phyloP scores from a whole-genome alignment of 495 filamentous ascomycete species.

The Penicillium bovifimosum region DNA sequence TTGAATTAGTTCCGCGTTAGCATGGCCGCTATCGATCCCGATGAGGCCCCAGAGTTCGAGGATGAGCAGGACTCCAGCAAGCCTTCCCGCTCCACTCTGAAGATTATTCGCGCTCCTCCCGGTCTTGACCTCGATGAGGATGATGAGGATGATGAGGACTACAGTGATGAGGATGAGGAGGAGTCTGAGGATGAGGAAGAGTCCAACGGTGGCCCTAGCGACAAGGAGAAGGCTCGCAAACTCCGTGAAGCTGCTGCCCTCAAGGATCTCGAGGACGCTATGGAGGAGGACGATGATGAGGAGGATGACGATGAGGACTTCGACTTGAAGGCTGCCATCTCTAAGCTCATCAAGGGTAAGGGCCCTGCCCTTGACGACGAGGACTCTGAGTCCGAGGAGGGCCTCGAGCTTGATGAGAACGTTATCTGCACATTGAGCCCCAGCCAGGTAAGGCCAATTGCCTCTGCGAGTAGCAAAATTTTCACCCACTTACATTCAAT shows the following conservation, averaged over 20 bases:
- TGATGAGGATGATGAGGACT: constrained; percentile 56
- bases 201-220: constrained; percentile 81
- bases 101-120: constrained; percentile 68
- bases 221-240: constrained; percentile 82
- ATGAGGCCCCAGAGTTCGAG: constrained; percentile 61
- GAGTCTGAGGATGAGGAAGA: constrained; percentile 65
- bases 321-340: constrained; percentile 55
- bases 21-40: constrained; percentile 97
- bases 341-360: constrained; percentile 73
- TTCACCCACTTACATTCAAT: constrained; percentile 11
- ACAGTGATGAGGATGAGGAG: constrained; percentile 53
- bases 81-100: constrained; percentile 75
- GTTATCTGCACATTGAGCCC: constrained; percentile 94
- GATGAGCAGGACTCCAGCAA: constrained; percentile 55
- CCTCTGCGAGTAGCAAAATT: background rate
- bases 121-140: constrained; percentile 48
- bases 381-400: constrained; percentile 58
- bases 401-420: constrained; percentile 71
- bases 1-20: constrained; percentile 77
- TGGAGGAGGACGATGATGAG: constrained; percentile 58
- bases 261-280: constrained; percentile 59
- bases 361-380: constrained; percentile 64
- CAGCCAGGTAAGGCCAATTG: constrained; percentile 53
- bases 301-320: constrained; percentile 56
- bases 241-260: constrained; percentile 61